Evolutionary conservation across 2,329 filamentous ascomycete species (phyloP).

Genomic region (Fusarium vanettenii): DNA sequence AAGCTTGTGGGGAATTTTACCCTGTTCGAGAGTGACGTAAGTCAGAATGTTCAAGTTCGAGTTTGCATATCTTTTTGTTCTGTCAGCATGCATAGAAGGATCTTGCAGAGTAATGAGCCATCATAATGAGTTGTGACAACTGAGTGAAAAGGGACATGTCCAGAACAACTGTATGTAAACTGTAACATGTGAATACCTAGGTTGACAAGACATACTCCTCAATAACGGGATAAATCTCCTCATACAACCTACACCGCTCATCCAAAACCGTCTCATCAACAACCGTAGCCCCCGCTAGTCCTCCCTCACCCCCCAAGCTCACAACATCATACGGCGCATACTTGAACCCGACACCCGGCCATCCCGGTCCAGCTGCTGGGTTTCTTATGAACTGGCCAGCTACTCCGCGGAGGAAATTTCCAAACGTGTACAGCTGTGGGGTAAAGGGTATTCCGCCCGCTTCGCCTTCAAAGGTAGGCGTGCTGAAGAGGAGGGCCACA

Average conservation of each 20-base stretch:
- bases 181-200: neutral
- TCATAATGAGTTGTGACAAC: neutral
- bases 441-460: constrained; percentile 8
- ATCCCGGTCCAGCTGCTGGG: constrained; percentile 39
- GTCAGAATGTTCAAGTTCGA: neutral
- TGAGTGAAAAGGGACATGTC: neutral
- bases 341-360: constrained; percentile 37
- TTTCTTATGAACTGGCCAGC: constrained; percentile 41
- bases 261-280: constrained; percentile 35
- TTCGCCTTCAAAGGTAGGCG: constrained; percentile 26
- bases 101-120: neutral
- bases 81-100: neutral
- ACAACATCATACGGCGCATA: constrained; percentile 36
- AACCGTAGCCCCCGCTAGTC: constrained; percentile 16
- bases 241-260: constrained; percentile 33
- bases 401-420: constrained; percentile 37
- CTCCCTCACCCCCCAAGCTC: constrained; percentile 31
- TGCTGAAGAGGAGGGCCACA: constrained; percentile 37
- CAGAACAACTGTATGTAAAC: neutral
- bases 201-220: constrained; percentile 17
- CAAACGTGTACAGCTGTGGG: constrained; percentile 38
- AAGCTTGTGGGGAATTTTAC: neutral
- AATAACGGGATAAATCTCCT: constrained; percentile 27
- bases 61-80: neutral
- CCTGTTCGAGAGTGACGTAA: neutral